phyloP scores from a whole-genome alignment of 2,329 filamentous ascomycete genomes.

The Epichloe uncinata region DNA sequence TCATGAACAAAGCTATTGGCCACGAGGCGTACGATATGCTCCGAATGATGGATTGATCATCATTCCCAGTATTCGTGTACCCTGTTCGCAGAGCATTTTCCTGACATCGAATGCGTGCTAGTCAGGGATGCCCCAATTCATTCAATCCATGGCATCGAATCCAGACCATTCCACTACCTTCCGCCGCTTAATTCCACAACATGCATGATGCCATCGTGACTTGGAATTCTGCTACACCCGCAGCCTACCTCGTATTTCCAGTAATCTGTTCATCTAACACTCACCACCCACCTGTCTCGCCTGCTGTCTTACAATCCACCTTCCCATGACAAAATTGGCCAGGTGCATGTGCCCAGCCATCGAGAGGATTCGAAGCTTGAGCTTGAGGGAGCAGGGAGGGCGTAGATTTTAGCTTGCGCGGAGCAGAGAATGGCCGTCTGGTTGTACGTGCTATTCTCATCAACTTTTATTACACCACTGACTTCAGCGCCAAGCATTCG shows the following conservation, averaged over 20 bases:
- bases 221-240: neutral
- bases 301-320: too few species aligned
- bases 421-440: too few species aligned
- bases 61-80: neutral
- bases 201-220: conserved; percentile 1
- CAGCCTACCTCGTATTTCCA: neutral
- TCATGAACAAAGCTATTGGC: too few species aligned
- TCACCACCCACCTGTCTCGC: too few species aligned
- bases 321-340: too few species aligned
- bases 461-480: too few species aligned
- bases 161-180: neutral
- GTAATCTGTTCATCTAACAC: too few species aligned
- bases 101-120: neutral
- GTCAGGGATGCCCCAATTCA: conserved; percentile 2
- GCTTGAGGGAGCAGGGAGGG: neutral
- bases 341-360: neutral
- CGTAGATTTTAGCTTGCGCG: too few species aligned
- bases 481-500: too few species aligned
- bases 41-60: conserved; percentile 34
- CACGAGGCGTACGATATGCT: conserved; percentile 43
- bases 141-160: neutral
- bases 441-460: too few species aligned
- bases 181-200: neutral
- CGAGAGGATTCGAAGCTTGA: neutral
- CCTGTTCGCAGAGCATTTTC: neutral